Conservation (phyloP, 2,329 filamentous ascomycete genomes). For the Pseudogymnoascus sp. region DNA sequence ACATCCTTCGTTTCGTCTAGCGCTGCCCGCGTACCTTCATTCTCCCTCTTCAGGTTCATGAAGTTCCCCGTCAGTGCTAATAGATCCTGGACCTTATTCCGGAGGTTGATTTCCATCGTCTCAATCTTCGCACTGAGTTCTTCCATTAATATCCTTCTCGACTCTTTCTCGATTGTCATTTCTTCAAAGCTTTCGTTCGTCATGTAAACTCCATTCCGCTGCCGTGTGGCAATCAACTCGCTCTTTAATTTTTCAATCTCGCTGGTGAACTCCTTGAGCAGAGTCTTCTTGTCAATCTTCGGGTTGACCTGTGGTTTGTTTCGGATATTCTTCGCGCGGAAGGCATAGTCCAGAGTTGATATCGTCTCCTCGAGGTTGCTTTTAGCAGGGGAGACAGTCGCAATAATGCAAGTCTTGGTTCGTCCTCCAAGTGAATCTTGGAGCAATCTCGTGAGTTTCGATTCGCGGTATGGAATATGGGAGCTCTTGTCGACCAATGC, state of each 20-base stretch:
- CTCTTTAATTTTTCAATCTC: constrained; percentile 95
- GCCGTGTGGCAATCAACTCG: constrained; percentile 84
- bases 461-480: constrained; percentile 89
- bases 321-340: constrained; percentile 94
- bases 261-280: constrained; percentile 79
- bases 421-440: constrained; percentile 94
- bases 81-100: constrained; percentile 90
- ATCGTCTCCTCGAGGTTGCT: constrained; percentile 97
- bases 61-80: constrained; percentile 81
- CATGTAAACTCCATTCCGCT: constrained; percentile 91
- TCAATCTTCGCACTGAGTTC: constrained; percentile 90
- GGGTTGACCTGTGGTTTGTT: constrained; percentile 97
- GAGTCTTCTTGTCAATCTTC: constrained; percentile 83
- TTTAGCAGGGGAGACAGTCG: constrained; percentile 88
- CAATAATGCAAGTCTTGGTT: constrained; percentile 98
- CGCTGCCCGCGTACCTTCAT: constrained; percentile 64
- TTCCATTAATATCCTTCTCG: constrained; percentile 79
- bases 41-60: constrained; percentile 80
- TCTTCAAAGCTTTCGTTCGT: constrained; percentile 85
- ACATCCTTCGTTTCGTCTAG: constrained; percentile 76
- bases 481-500: constrained; percentile 82
- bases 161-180: constrained; percentile 86
- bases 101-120: constrained; percentile 80
- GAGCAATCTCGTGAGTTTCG: constrained; percentile 85
- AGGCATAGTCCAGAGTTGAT: constrained; percentile 94